phyloP scores from a whole-genome alignment of 75 land plant species.

The Picea sitchensis region DNA sequence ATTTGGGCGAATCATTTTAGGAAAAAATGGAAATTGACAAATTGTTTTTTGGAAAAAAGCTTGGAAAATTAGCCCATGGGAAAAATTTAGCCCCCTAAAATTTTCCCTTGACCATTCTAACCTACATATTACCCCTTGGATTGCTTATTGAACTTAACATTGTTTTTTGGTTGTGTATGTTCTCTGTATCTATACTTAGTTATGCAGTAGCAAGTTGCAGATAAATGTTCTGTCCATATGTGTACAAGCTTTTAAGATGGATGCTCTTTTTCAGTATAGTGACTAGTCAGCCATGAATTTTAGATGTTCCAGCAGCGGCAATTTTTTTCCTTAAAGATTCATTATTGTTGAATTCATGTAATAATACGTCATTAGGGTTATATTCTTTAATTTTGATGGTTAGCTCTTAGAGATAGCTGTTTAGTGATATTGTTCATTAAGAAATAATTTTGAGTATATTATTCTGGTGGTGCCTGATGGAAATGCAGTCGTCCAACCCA shows the following conservation, averaged over 20 bases:
- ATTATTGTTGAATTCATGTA: background rate
- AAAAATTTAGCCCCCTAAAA: too few relatives aligned
- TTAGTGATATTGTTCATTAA: background rate
- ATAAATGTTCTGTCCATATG: background rate
- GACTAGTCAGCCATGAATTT: background rate
- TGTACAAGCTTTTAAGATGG: background rate
- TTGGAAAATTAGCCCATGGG: too few relatives aligned
- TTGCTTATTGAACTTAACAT: too few relatives aligned
- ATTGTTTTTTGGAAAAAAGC: too few relatives aligned
- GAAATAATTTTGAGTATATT: background rate
- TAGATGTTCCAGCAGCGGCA: background rate
- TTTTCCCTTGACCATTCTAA: too few relatives aligned
- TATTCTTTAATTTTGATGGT: background rate
- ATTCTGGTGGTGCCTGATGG: background rate
- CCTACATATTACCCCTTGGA: too few relatives aligned
- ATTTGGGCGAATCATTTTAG: too few relatives aligned
- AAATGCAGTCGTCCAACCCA: conserved; percentile 5
- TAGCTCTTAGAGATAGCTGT: background rate
- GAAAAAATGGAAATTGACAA: too few relatives aligned
- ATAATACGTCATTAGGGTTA: background rate
- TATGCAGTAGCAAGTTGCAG: background rate
- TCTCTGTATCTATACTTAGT: background rate
- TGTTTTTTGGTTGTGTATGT: background rate
- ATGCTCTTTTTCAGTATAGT: background rate
- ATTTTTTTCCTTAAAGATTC: background rate